These are phyloP conservation scores for Fusarium equiseti DNA, from an alignment of 2,329 filamentous ascomycete species.

Conservation along the genomic window DNA sequence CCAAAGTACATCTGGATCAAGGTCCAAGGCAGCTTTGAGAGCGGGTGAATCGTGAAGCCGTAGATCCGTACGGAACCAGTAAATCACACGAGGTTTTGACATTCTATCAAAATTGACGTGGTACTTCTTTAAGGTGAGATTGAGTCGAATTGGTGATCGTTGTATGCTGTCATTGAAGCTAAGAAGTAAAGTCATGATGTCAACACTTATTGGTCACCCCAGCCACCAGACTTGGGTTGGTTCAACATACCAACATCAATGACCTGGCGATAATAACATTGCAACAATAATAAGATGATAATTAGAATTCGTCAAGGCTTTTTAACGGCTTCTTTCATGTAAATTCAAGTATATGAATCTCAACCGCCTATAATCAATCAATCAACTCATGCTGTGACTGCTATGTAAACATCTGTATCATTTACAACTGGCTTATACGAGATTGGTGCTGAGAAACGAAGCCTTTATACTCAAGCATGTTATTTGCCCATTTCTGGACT, in stretches of 20 bases:
- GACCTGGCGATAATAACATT: background rate
- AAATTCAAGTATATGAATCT: background rate
- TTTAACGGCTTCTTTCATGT: background rate
- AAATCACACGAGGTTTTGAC: constrained; percentile 66
- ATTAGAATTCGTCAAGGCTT: background rate
- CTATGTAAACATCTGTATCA: background rate
- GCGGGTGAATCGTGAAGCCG: constrained; percentile 83
- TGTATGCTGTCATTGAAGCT: background rate
- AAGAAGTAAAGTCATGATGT: constrained; percentile 48
- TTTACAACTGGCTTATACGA: no score
- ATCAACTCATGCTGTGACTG: background rate
- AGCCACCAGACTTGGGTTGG: constrained; percentile 28
- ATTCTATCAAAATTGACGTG: constrained; percentile 42
- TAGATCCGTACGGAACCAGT: constrained; percentile 84
- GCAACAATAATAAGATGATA: background rate
- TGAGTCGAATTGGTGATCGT: background rate
- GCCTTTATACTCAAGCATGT: background rate
- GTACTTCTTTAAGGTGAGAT: background rate
- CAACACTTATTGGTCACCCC: constrained; percentile 33
- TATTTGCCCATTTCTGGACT: background rate
- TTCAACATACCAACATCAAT: constrained; percentile 3
- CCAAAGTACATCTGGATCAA: constrained; percentile 76
- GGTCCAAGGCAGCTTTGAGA: constrained; percentile 76
- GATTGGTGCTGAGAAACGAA: background rate
- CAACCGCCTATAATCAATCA: background rate